Conservation (phyloP, 495 filamentous ascomycete species). For the Apodospora peruviana region DNA sequence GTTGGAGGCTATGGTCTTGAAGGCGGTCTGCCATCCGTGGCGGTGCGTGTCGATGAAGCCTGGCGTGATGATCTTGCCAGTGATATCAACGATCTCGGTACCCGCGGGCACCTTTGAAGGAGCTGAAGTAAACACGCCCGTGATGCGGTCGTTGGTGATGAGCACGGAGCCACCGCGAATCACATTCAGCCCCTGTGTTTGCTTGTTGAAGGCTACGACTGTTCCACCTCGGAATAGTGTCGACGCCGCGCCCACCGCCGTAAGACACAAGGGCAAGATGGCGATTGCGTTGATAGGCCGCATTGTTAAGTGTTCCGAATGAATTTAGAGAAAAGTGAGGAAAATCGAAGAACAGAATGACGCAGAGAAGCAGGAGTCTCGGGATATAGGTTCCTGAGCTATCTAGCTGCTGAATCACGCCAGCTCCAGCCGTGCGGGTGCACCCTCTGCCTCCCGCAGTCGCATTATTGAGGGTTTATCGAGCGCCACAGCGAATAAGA, state of each 20-base stretch:
- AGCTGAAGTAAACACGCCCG: conserved; percentile 15
- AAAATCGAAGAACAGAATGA: too few species aligned
- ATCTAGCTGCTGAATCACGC: too few species aligned
- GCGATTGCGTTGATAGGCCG: background rate
- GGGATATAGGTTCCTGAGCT: too few species aligned
- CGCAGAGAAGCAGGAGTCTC: too few species aligned
- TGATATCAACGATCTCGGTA: conserved; percentile 31
- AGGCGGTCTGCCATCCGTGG: conserved; percentile 47
- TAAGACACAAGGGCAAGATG: background rate
- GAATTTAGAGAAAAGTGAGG: background rate
- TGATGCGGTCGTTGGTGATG: conserved; percentile 34
- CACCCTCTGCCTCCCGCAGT: too few species aligned
- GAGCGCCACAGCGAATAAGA: too few species aligned
- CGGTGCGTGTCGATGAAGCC: conserved; percentile 51
- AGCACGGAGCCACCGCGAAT: conserved; percentile 36
- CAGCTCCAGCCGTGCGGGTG: too few species aligned
- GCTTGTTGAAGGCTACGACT: conserved; percentile 34
- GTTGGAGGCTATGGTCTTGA: conserved; percentile 32
- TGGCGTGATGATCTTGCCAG: conserved; percentile 41
- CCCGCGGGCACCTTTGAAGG: conserved; percentile 6
- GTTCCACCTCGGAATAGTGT: conserved; percentile 34
- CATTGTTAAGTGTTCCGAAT: background rate
- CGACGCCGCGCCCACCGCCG: conserved; percentile 7
- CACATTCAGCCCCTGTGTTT: conserved; percentile 23
- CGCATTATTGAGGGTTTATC: too few species aligned